These are phyloP conservation scores for Rhododendron williamsianum DNA, from an alignment of 148 eudicot species.

Conservation along the genomic window DNA sequence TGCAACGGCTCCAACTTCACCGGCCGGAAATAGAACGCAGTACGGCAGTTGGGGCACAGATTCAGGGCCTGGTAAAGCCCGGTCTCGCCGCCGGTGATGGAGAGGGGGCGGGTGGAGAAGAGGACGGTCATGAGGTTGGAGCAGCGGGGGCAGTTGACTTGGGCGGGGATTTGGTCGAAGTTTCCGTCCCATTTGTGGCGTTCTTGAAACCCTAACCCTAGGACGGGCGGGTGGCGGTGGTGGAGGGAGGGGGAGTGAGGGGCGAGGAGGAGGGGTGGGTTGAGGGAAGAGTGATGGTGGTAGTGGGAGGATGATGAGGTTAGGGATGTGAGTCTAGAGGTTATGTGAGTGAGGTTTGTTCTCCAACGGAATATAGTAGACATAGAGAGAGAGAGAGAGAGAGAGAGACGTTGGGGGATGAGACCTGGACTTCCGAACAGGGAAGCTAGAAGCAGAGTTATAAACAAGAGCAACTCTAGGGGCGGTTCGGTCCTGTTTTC, in stretches of 20 bases:
- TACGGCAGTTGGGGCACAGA: constrained; percentile 56
- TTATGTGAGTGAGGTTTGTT: constrained; percentile 11
- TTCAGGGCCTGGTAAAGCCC: constrained; percentile 78
- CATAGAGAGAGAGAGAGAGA: not conserved
- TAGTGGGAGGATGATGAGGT: constrained; percentile 5
- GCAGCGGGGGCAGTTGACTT: constrained; percentile 79
- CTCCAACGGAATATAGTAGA: constrained; percentile 10
- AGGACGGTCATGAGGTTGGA: constrained; percentile 54
- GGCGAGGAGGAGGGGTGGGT: not conserved
- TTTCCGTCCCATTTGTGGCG: constrained; percentile 71
- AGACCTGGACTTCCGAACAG: not conserved
- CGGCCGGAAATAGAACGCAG: constrained; percentile 80
- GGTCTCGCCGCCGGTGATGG: constrained; percentile 43
- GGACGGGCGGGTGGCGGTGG: constrained; percentile 1
- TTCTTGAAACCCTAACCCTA: constrained; percentile 40
- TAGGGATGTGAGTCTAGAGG: not conserved
- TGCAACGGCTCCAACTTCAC: constrained; percentile 62
- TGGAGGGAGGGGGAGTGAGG: not conserved
- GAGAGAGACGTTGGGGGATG: not conserved
- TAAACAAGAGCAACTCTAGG: not conserved
- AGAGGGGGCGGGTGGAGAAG: constrained; percentile 78
- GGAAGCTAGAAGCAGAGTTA: not conserved
- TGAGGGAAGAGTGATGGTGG: not conserved
- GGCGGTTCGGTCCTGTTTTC: too few species aligned
- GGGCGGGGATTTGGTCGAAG: constrained; percentile 67